Evolutionary conservation across 2,329 filamentous ascomycete genomes (phyloP).

Genomic region (Calonectria honghensis): DNA sequence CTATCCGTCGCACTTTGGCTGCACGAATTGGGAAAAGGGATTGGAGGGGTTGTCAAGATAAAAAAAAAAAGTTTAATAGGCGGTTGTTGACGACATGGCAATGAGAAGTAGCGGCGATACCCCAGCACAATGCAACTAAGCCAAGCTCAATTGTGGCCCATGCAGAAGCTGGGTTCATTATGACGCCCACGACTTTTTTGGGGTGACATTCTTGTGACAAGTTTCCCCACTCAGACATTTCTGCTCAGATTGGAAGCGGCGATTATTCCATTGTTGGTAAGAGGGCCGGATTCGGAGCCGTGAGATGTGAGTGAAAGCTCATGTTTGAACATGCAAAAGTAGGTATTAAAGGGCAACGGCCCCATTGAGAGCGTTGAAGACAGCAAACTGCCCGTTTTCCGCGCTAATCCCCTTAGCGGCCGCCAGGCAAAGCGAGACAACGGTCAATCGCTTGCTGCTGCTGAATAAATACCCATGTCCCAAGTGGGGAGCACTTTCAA

Average conservation of each 20-base stretch:
- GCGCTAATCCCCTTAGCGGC: constrained; percentile 20
- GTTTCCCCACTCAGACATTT: constrained; percentile 44
- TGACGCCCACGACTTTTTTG: constrained; percentile 42
- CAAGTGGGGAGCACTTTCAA: constrained; percentile 10
- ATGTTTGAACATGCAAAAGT: not conserved
- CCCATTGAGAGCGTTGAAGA: not conserved
- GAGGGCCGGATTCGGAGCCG: constrained; percentile 11
- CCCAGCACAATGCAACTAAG: constrained; percentile 42
- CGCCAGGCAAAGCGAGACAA: constrained; percentile 7
- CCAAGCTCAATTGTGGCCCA: constrained; percentile 40
- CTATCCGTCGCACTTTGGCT: not conserved
- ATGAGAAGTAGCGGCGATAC: constrained; percentile 49
- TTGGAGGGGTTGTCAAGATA: constrained; percentile 3
- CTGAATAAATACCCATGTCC: constrained; percentile 9
- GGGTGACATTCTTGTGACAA: constrained; percentile 38
- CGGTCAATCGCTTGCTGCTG: constrained; percentile 9
- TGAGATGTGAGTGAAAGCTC: not conserved
- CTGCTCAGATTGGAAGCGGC: constrained; percentile 29
- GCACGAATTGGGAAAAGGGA: constrained; percentile 56
- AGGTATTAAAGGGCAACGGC: constrained; percentile 2
- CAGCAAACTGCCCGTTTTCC: not conserved
- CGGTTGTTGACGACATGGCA: constrained; percentile 31
- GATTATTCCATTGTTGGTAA: constrained; percentile 5
- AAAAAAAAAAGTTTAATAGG: constrained; percentile 3
- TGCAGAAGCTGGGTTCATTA: constrained; percentile 37